Percentiles rank a stretch among this genome's conserved stretches.
Conservation (phyloP, 768 basidiomycete species). For the Tremella mesenterica region DNA sequence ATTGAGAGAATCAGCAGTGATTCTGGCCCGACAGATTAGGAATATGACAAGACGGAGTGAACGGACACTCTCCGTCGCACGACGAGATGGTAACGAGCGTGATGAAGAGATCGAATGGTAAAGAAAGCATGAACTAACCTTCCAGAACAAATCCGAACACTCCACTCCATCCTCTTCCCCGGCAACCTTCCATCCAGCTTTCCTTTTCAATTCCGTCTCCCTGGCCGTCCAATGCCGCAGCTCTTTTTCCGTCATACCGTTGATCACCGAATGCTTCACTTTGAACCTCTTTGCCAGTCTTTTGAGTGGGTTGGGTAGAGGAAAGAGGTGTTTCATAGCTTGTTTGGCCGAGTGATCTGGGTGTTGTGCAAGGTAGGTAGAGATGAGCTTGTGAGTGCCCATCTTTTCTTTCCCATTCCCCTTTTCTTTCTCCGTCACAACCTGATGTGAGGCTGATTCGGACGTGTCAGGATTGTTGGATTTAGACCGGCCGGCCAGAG, state of each 20-base stretch:
- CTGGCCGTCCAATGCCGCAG: constrained; percentile 20
- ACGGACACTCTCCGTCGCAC: no score
- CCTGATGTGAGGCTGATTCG: no score
- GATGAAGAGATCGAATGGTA: neutral
- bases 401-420: neutral
- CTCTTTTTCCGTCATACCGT: constrained; percentile 27
- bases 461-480: no score
- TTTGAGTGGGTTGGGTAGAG: constrained; percentile 38
- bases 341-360: constrained; percentile 45
- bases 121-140: constrained; percentile 44
- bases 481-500: no score
- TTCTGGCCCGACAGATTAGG: no score
- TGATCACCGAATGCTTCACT: constrained; percentile 44
- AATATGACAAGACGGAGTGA: no score
- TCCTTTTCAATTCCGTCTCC: constrained; percentile 24
- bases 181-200: constrained; percentile 42
- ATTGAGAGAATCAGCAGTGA: no score
- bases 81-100: neutral
- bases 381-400: constrained; percentile 32
- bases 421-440: no score
- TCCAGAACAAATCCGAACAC: constrained; percentile 58
- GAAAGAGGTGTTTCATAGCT: constrained; percentile 48
- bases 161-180: constrained; percentile 47
- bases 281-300: constrained; percentile 39
- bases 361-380: constrained; percentile 47